Evolutionary conservation across 2,329 filamentous ascomycete species (phyloP).

Genomic region (Colletotrichum sansevieriae): DNA sequence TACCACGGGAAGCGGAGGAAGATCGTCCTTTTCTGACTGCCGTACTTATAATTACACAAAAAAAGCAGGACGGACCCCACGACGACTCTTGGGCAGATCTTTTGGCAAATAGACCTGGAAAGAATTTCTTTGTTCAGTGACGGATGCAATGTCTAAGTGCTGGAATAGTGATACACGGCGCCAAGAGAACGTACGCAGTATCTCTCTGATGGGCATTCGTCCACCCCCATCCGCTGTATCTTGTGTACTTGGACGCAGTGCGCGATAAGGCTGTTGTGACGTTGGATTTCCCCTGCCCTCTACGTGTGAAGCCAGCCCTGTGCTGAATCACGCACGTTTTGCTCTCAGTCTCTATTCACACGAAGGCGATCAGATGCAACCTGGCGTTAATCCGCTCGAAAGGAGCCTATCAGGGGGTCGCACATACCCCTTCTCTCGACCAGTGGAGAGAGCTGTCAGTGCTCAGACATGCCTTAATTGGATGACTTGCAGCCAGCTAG

Average conservation of each 20-base stretch:
- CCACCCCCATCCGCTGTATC: no score
- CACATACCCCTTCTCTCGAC: background rate
- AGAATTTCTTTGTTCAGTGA: slow-evolving; percentile 9
- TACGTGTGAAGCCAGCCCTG: background rate
- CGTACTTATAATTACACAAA: slow-evolving; percentile 36
- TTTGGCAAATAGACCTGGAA: slow-evolving; percentile 11
- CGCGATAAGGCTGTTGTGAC: background rate
- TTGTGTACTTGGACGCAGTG: background rate
- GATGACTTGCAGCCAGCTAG: slow-evolving; percentile 35
- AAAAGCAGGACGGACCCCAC: slow-evolving; percentile 8
- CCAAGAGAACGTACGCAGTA: background rate
- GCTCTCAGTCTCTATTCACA: background rate
- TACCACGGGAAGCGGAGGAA: slow-evolving; percentile 37
- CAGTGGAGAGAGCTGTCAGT: slow-evolving; percentile 31
- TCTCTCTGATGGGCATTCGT: no score
- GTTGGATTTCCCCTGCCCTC: background rate
- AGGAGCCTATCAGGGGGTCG: slow-evolving; percentile 18
- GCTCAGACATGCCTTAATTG: slow-evolving; percentile 29
- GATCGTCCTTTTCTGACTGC: slow-evolving; percentile 14
- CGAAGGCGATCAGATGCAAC: slow-evolving; percentile 16
- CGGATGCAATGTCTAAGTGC: background rate
- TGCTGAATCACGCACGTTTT: slow-evolving; percentile 3
- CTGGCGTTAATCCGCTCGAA: slow-evolving; percentile 1
- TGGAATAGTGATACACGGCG: background rate
- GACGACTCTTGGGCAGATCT: slow-evolving; percentile 9